Percentiles rank a stretch among this genome's conserved stretches.
Evolutionary conservation across 352 stramenopile genomes (phyloP).

Genomic region (Pythium oligandrum): DNA sequence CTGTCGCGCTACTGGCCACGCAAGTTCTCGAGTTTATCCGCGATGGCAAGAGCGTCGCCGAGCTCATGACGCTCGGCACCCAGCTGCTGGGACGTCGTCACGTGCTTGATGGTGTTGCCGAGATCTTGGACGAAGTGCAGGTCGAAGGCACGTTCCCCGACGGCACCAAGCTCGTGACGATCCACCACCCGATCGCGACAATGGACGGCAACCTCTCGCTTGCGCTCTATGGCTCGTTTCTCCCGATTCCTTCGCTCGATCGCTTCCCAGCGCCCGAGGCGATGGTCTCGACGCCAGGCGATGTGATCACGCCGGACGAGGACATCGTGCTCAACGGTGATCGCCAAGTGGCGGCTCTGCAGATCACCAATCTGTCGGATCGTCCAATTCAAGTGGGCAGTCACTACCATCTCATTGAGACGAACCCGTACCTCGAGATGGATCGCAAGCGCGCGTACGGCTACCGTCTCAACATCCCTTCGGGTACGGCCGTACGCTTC

Average conservation of each 20-base stretch:
- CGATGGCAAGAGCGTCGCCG: slow-evolving; percentile 84
- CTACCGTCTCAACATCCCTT: slow-evolving; percentile 93
- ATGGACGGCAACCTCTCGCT: slow-evolving; percentile 88
- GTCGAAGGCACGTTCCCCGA: slow-evolving; percentile 97
- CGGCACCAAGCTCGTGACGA: slow-evolving; percentile 96
- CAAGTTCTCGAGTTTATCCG: slow-evolving; percentile 94
- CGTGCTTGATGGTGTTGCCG: slow-evolving; percentile 90
- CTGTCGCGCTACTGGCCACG: slow-evolving; percentile 90
- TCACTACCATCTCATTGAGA: slow-evolving; percentile 96
- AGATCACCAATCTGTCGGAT: slow-evolving; percentile 95
- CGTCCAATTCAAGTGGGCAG: slow-evolving; percentile 93
- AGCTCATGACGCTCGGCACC: slow-evolving; percentile 86
- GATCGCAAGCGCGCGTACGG: slow-evolving; percentile 90
- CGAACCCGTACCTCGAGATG: slow-evolving; percentile 94
- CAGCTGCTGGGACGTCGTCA: slow-evolving; percentile 85
- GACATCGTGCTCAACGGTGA: slow-evolving; percentile 85
- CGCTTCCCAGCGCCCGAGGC: slow-evolving; percentile 33
- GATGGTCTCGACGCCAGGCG: slow-evolving; percentile 30
- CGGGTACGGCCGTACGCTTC: slow-evolving; percentile 92
- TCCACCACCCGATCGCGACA: slow-evolving; percentile 91
- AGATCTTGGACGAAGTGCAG: slow-evolving; percentile 92
- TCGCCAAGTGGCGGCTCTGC: slow-evolving; percentile 67
- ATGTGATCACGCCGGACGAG: slow-evolving; percentile 51
- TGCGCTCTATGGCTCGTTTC: slow-evolving; percentile 93
- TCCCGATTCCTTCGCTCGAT: slow-evolving; percentile 83